These are phyloP conservation scores for Gaeumannomyces sp. DNA, from an alignment of 2,329 filamentous ascomycete species.

Conservation along the genomic window DNA sequence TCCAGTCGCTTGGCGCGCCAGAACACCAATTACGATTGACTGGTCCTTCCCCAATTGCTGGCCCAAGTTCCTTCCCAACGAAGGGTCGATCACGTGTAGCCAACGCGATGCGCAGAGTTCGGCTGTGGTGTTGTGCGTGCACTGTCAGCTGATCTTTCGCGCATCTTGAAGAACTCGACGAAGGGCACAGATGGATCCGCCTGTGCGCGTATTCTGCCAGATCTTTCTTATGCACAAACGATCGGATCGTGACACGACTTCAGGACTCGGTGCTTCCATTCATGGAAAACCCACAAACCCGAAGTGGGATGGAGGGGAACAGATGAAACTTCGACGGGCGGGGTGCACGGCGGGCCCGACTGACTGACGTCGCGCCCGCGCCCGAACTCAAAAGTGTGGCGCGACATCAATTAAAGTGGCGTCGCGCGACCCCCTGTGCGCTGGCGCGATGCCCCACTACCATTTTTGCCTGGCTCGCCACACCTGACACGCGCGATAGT, in stretches of 20 bases:
- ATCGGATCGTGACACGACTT: not conserved
- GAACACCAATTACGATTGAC: too few relatives aligned
- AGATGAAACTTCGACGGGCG: not conserved
- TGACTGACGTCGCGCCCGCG: too few relatives aligned
- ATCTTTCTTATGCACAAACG: not conserved
- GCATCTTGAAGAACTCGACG: too few relatives aligned
- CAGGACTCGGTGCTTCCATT: not conserved
- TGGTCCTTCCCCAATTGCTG: too few relatives aligned
- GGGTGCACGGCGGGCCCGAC: too few relatives aligned
- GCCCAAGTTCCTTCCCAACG: too few relatives aligned
- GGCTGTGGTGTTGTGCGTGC: too few relatives aligned
- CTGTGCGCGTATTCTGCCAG: not conserved
- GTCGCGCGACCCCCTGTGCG: not conserved
- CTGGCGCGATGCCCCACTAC: not conserved
- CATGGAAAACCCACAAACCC: not conserved
- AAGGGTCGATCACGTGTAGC: too few relatives aligned
- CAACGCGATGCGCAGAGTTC: too few relatives aligned
- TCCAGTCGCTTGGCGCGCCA: too few relatives aligned
- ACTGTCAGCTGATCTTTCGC: too few relatives aligned
- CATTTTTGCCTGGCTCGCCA: not conserved
- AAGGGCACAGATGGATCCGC: not conserved
- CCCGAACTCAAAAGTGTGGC: not conserved
- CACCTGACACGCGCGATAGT: not conserved
- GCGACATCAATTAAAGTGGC: not conserved
- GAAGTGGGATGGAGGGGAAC: not conserved